These are phyloP conservation scores for Ambrosia artemisiifolia DNA, from an alignment of 129 eudicot species.

Conservation along the genomic window DNA sequence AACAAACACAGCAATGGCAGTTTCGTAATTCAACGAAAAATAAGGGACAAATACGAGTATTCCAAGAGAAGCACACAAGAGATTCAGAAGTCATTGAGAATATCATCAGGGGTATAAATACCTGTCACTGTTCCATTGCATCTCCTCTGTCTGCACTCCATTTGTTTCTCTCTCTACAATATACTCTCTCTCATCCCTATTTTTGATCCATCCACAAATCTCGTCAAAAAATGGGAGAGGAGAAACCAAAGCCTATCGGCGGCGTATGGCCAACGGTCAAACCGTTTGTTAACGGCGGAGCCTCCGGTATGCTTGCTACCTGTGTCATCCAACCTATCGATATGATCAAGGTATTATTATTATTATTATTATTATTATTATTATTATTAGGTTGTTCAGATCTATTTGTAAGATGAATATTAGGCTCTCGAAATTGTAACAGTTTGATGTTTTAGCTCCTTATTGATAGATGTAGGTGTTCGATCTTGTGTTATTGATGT, in stretches of 20 bases:
- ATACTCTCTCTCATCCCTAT: background rate
- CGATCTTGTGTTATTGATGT: too few relatives aligned
- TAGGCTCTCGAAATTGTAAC: background rate
- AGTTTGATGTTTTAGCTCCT: background rate
- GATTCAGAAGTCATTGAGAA: background rate
- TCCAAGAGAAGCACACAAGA: background rate
- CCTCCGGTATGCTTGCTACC: constrained; percentile 93
- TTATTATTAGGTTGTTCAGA: background rate
- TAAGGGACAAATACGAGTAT: background rate
- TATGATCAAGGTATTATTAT: constrained; percentile 72
- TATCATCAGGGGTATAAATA: constrained; percentile 15
- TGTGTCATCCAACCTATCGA: constrained; percentile 94
- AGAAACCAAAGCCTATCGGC: constrained; percentile 52
- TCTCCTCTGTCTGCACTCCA: constrained; percentile 13
- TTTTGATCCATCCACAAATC: constrained; percentile 5
- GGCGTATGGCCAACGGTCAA: constrained; percentile 80
- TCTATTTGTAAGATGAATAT: background rate
- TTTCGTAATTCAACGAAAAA: background rate
- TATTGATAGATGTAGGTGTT: background rate
- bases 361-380: background rate
- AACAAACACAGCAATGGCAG: background rate
- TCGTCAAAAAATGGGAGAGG: constrained; percentile 50
- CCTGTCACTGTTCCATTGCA: background rate
- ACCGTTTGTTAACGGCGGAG: constrained; percentile 92
- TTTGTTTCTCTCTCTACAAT: constrained; percentile 5